phyloP scores from a whole-genome alignment of 306 rosid genomes.

The Canavalia ensiformis region DNA sequence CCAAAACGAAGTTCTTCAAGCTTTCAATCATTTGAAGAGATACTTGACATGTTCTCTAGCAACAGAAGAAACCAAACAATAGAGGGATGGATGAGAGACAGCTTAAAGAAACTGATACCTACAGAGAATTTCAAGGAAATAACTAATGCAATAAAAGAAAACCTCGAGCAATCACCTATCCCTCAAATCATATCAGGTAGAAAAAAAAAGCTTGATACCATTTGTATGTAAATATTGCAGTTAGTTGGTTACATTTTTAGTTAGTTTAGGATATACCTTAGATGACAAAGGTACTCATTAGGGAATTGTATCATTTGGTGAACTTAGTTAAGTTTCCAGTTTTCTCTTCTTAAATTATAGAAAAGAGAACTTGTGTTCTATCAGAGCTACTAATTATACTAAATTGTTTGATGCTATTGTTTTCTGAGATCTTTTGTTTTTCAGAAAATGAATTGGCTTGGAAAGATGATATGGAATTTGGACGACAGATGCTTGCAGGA shows the following conservation, averaged over 20 bases:
- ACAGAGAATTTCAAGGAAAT: slow-evolving; percentile 52
- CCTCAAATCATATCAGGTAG: slow-evolving; percentile 69
- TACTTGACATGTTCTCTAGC: slow-evolving; percentile 55
- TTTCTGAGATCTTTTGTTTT: slow-evolving; percentile 7
- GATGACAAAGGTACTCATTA: not conserved
- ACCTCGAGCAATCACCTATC: slow-evolving; percentile 47
- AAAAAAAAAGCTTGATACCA: not conserved
- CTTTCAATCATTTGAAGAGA: slow-evolving; percentile 64
- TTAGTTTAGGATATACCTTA: not conserved
- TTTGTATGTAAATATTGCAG: slow-evolving; percentile 16
- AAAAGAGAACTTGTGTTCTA: not conserved
- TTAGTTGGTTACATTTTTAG: not conserved
- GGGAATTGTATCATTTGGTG: not conserved
- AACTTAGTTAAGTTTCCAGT: not conserved
- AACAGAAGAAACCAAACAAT: slow-evolving; percentile 49
- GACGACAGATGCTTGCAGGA: slow-evolving; percentile 87
- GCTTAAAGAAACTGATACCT: slow-evolving; percentile 57
- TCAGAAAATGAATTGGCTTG: slow-evolving; percentile 69
- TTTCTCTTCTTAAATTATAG: not conserved
- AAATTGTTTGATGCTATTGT: slow-evolving; percentile 1
- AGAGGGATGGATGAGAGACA: slow-evolving; percentile 56
- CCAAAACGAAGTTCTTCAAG: slow-evolving; percentile 35
- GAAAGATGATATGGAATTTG: slow-evolving; percentile 80
- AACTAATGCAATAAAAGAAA: slow-evolving; percentile 48
- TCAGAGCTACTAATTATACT: not conserved